phyloP scores from a whole-genome alignment of 352 stramenopile genomes.

The Chrysophaeum taylorii region DNA sequence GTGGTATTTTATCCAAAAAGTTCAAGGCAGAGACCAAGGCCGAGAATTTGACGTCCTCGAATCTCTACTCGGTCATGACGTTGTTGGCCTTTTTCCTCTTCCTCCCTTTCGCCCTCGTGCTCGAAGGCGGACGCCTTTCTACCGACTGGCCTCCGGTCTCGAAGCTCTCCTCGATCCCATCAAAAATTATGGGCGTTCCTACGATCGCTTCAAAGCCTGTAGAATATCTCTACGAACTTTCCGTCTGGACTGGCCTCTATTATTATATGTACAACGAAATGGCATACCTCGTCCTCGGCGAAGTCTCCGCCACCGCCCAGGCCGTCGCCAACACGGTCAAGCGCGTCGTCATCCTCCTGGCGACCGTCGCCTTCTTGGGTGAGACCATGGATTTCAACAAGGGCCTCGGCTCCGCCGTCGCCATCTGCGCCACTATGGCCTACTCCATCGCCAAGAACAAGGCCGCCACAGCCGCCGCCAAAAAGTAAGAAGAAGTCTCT shows the following conservation, averaged over 20 bases:
- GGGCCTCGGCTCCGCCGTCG: background rate
- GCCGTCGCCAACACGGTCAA: conserved; percentile 70
- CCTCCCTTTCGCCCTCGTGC: conserved; percentile 47
- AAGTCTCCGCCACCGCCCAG: conserved; percentile 57
- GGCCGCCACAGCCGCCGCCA: background rate
- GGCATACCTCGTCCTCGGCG: conserved; percentile 59
- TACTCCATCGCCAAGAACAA: conserved; percentile 7
- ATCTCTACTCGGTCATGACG: conserved; percentile 62
- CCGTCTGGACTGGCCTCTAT: conserved; percentile 51
- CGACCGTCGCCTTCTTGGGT: conserved; percentile 43
- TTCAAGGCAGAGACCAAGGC: conserved; percentile 36
- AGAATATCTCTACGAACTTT: background rate
- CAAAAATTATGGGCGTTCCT: background rate
- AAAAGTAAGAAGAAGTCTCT: background rate
- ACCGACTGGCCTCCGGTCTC: background rate
- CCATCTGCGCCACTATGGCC: background rate
- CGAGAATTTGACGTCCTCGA: conserved; percentile 49
- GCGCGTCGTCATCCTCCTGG: conserved; percentile 64
- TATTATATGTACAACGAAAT: conserved; percentile 75
- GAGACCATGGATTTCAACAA: conserved; percentile 6
- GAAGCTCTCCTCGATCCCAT: background rate
- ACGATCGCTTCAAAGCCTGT: background rate
- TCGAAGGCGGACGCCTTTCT: conserved; percentile 39
- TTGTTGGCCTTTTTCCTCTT: conserved; percentile 50
- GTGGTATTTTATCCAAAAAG: conserved; percentile 62